Base-by-base conservation (phyloP, 257 asterid species). In the Ophiorrhiza pumila region DNA sequence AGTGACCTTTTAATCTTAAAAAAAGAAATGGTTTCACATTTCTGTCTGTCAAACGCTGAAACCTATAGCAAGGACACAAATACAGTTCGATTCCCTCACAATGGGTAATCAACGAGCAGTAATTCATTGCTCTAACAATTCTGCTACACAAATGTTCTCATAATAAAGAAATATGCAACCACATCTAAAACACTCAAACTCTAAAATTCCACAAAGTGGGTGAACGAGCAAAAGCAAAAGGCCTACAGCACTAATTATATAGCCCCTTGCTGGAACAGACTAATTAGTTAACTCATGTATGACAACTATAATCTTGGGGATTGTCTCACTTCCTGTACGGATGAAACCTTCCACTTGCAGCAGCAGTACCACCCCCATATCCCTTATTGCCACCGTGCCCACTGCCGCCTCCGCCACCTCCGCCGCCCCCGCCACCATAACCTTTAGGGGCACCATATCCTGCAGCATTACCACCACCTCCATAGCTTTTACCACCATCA, bases 311-410 rank as follows among this genome's bases (percentile, higher is more conserved):
- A 12, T 43, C 53, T 67, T 56, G 43, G n/a, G 34, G 18, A 41
- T n/a, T 4, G 62, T 66, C 70, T 87, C 84, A 94, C 82, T 91
- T 94, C 45, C 92, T 76, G 75, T 94, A 94, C 2, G 98, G 98
- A 76, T 91, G 97, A 78, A 87, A 88, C 86, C 97, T 85, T 75
- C 96, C 92, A 35, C 77, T 53, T 3, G 82, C 52, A 47, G 83
- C 47, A 46, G 83, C 84, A 55, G 80, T 81, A 22, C 85, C 84
- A 68, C 82, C 83, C 35, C 91, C 87, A n/a, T 89, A 85, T 49
- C 89, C 91, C 71, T 81, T 83, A 52, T 80, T 71, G 53, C 78
- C 77, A 8, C 86, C 83, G 11, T 58, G 64, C 31, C 13, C 34
- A 2, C 60, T n/a, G 39, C 79, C 64, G 29, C 86, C 76, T 47